Conservation (phyloP, 2,329 filamentous ascomycete species). For the Teratosphaeria pseudoeucalypti region DNA sequence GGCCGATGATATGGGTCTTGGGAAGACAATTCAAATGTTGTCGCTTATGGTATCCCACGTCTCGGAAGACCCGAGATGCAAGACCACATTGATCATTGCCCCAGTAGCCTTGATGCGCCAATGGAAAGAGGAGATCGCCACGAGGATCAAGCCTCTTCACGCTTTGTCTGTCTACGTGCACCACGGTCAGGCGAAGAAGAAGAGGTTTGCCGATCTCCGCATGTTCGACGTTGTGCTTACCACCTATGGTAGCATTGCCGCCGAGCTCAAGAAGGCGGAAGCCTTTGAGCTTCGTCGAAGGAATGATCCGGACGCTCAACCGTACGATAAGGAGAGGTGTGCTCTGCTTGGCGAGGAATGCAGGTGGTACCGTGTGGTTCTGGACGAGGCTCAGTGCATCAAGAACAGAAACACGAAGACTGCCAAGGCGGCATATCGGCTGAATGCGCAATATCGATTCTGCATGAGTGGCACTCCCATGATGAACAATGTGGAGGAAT, state of each 20-base stretch:
- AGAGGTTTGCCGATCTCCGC: conserved; percentile 51
- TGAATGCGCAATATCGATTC: conserved; percentile 55
- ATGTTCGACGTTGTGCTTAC: conserved; percentile 66
- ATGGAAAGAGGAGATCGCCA: conserved; percentile 70
- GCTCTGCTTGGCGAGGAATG: conserved; percentile 41
- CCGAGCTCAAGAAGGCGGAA: conserved; percentile 55
- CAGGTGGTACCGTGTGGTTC: conserved; percentile 55
- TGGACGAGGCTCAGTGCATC: conserved; percentile 73
- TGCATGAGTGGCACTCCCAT: conserved; percentile 76
- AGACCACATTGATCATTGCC: conserved; percentile 75
- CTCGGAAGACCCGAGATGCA: conserved; percentile 46
- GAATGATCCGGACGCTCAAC: conserved; percentile 29
- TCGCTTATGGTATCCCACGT: conserved; percentile 62
- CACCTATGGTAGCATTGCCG: conserved; percentile 62
- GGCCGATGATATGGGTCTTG: conserved; percentile 73
- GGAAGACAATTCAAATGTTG: conserved; percentile 75
- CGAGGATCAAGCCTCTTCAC: conserved; percentile 52
- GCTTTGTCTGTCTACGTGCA: conserved; percentile 57
- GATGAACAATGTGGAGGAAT: conserved; percentile 75
- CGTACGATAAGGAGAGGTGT: conserved; percentile 24
- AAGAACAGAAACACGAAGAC: conserved; percentile 60
- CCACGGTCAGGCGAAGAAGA: conserved; percentile 50
- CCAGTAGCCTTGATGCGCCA: conserved; percentile 72
- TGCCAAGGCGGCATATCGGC: conserved; percentile 47
- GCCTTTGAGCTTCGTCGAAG: conserved; percentile 41